Conservation (phyloP, 495 filamentous ascomycete species). For the Penicillium canescens region DNA sequence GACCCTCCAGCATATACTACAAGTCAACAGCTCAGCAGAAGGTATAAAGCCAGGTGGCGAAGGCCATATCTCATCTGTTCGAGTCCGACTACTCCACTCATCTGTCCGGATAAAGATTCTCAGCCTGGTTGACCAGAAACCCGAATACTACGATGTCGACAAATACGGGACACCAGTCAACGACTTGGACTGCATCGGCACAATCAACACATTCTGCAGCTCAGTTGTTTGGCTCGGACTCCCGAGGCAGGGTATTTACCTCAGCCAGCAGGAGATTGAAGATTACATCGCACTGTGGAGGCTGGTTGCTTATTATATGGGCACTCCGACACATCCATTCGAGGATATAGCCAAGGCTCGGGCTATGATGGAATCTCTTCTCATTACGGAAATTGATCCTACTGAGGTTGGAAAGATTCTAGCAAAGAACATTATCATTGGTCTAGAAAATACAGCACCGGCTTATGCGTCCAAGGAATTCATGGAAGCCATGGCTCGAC, state of each 20-base stretch:
- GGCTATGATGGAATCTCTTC: constrained; percentile 63
- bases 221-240: constrained; percentile 66
- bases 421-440: constrained; percentile 72
- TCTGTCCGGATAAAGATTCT: constrained; percentile 67
- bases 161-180: constrained; percentile 68
- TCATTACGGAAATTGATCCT: constrained; percentile 64
- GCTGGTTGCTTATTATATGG: constrained; percentile 70
- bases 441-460: constrained; percentile 62
- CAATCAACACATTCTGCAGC: constrained; percentile 67
- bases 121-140: constrained; percentile 50
- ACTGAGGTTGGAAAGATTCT: constrained; percentile 59
- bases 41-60: constrained; percentile 69
- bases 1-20: constrained; percentile 73
- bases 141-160: constrained; percentile 63
- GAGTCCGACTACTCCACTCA: constrained; percentile 75
- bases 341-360: constrained; percentile 53
- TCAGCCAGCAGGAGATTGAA: constrained; percentile 57
- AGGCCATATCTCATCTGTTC: constrained; percentile 65
- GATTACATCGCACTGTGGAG: constrained; percentile 80
- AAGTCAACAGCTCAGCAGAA: constrained; percentile 64
- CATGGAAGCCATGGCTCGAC: constrained; percentile 63
- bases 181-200: constrained; percentile 71
- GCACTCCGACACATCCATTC: constrained; percentile 61
- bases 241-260: constrained; percentile 70
- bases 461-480: constrained; percentile 62